phyloP scores from a whole-genome alignment of 73 alveolate species.

The Breviolum minutum region DNA sequence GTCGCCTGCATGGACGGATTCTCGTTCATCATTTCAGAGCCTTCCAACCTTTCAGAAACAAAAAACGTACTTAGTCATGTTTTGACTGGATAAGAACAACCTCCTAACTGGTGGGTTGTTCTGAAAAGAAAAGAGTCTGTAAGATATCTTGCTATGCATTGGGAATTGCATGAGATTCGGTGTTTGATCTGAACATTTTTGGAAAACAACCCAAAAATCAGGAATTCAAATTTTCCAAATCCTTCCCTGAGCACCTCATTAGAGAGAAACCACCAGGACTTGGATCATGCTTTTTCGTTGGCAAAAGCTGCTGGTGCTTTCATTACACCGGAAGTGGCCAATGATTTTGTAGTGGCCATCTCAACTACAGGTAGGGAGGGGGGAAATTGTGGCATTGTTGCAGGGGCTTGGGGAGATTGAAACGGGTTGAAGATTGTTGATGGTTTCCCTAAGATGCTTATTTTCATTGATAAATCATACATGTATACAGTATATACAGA shows the following conservation, averaged over 20 bases:
- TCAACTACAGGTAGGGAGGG: slow-evolving; percentile 3
- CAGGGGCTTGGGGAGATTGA: no score
- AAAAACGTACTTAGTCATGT: no score
- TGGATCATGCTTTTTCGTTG: slow-evolving; percentile 47
- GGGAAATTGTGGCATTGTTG: no score
- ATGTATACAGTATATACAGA: not conserved
- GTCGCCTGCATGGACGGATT: slow-evolving; percentile 36
- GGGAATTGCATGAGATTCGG: no score
- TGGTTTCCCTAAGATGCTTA: not conserved
- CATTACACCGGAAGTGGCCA: slow-evolving; percentile 25
- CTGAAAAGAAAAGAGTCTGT: no score
- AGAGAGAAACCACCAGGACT: not conserved
- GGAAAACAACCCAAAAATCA: no score
- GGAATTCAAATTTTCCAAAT: not conserved
- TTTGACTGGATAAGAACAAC: no score
- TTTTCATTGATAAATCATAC: not conserved
- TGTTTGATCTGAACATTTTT: no score
- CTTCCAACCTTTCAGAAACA: no score
- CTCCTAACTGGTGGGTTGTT: no score
- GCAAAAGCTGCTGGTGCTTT: slow-evolving; percentile 8
- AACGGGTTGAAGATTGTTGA: no score
- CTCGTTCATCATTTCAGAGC: not conserved
- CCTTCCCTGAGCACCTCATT: not conserved
- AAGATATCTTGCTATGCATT: no score
- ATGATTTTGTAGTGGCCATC: slow-evolving; percentile 61